Percentiles rank a stretch among this genome's conserved stretches.
These are phyloP conservation scores for Monosporascus sp. DNA, from an alignment of 2,329 filamentous ascomycete genomes.

Conservation along the genomic window DNA sequence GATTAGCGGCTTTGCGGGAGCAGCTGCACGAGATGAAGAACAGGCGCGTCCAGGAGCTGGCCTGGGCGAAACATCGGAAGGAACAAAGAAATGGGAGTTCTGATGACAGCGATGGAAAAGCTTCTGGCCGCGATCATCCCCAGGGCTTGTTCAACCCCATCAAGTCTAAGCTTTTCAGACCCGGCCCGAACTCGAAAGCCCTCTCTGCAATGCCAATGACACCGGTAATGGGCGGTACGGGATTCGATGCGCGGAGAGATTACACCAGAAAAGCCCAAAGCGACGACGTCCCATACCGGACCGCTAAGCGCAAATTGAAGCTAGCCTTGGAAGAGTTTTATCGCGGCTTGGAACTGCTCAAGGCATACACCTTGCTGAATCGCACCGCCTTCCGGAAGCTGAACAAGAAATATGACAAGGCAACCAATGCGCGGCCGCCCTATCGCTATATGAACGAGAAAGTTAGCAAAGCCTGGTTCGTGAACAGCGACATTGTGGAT, in stretches of 20 bases:
- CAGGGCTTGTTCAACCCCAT: slow-evolving; percentile 48
- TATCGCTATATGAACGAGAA: slow-evolving; percentile 85
- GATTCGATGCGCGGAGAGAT: slow-evolving; percentile 36
- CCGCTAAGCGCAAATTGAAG: slow-evolving; percentile 89
- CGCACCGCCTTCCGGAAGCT: slow-evolving; percentile 93
- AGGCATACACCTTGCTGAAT: slow-evolving; percentile 86
- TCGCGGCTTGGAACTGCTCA: slow-evolving; percentile 82
- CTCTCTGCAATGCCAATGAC: slow-evolving; percentile 51
- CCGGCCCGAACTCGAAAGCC: slow-evolving; percentile 57
- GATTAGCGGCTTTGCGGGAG: slow-evolving; percentile 66
- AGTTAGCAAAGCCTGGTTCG: slow-evolving; percentile 87
- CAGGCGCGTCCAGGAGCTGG: slow-evolving; percentile 68
- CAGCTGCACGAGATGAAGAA: slow-evolving; percentile 94
- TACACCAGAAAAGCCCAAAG: slow-evolving; percentile 46
- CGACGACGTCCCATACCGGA: slow-evolving; percentile 73
- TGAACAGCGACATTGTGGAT: slow-evolving; percentile 81
- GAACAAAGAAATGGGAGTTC: slow-evolving; percentile 25
- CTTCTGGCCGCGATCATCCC: slow-evolving; percentile 18
- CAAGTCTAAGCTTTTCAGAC: slow-evolving; percentile 48
- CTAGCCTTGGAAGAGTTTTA: slow-evolving; percentile 90
- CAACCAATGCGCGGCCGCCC: slow-evolving; percentile 70
- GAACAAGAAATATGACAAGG: slow-evolving; percentile 98
- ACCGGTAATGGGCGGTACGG: slow-evolving; percentile 33
- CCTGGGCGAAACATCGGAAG: slow-evolving; percentile 35
- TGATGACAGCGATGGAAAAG: slow-evolving; percentile 11